phyloP scores from a whole-genome alignment of 2,329 filamentous ascomycete genomes.

The Annulohypoxylon truncatum region DNA sequence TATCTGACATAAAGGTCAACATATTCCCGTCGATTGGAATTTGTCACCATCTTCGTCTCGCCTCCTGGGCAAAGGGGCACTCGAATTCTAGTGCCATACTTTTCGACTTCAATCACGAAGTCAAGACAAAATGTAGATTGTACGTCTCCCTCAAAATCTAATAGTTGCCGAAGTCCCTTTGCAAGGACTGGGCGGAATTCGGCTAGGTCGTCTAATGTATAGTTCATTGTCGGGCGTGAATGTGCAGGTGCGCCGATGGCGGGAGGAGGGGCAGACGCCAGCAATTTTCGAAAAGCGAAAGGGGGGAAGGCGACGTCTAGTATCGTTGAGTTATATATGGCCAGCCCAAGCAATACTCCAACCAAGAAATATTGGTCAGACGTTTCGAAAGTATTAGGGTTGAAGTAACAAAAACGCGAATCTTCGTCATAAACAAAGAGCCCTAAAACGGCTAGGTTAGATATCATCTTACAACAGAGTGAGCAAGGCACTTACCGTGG shows the following conservation, averaged over 20 bases:
- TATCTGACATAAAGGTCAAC: constrained; percentile 87
- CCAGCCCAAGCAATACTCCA: constrained; percentile 86
- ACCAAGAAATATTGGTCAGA: constrained; percentile 93
- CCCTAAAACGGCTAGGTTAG: constrained; percentile 61
- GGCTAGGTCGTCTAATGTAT: constrained; percentile 83
- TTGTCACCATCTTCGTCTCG: constrained; percentile 82
- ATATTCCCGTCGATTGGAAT: constrained; percentile 84
- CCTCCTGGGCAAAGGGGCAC: constrained; percentile 81
- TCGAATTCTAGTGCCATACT: constrained; percentile 75
- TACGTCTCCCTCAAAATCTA: constrained; percentile 88
- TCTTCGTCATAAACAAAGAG: constrained; percentile 94
- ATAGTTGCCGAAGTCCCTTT: constrained; percentile 76
- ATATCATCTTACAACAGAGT: neutral
- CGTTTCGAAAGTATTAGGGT: constrained; percentile 87
- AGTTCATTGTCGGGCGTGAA: constrained; percentile 72
- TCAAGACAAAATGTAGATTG: constrained; percentile 83
- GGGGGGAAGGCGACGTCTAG: constrained; percentile 88
- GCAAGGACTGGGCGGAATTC: constrained; percentile 84
- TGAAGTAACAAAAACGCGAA: constrained; percentile 92
- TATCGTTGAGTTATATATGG: constrained; percentile 95
- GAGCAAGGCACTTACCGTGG: constrained; percentile 71
- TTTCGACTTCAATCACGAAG: constrained; percentile 81
- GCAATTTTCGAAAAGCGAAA: constrained; percentile 88
- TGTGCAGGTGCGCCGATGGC: constrained; percentile 66
- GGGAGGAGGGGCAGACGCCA: constrained; percentile 77